These are phyloP conservation scores for Buxus sempervirens DNA, from an alignment of 164 flowering plant genomes.

Conservation along the genomic window DNA sequence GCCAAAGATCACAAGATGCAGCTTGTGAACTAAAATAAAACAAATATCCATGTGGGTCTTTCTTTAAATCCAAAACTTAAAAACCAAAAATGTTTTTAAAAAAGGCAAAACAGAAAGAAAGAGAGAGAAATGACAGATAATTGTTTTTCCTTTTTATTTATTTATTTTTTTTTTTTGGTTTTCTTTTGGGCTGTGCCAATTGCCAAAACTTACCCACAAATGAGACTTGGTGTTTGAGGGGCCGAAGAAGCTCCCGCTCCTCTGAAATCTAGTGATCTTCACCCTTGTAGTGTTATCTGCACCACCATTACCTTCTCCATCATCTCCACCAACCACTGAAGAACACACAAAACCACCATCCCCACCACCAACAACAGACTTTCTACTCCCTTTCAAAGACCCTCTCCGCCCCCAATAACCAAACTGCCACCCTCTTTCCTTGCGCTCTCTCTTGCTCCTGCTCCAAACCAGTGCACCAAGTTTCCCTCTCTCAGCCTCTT, in stretches of 20 bases:
- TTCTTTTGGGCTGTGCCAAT: too few species aligned
- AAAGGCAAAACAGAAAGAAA: background rate
- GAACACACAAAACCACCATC: constrained; percentile 20
- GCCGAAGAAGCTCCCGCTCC: constrained; percentile 27
- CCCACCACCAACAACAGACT: background rate
- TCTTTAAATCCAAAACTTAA: background rate
- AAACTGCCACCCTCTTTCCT: constrained; percentile 11
- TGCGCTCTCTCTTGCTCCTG: background rate
- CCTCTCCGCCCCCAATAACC: constrained; percentile 36
- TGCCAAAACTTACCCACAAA: constrained; percentile 37
- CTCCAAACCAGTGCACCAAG: background rate
- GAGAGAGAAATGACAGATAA: too few species aligned
- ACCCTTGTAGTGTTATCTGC: constrained; percentile 9
- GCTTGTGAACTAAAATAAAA: too few species aligned
- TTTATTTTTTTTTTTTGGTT: too few species aligned
- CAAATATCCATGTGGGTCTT: background rate
- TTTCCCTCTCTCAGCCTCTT: background rate
- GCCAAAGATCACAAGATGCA: background rate
- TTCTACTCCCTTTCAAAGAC: constrained; percentile 22
- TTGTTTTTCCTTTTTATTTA: too few species aligned
- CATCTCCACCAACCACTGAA: constrained; percentile 6
- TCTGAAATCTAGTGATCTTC: constrained; percentile 38
- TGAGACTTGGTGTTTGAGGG: constrained; percentile 27
- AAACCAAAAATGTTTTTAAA: background rate
- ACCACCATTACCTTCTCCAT: background rate